phyloP scores from a whole-genome alignment of 2,329 filamentous ascomycete genomes.

The Exserohilum turcica region DNA sequence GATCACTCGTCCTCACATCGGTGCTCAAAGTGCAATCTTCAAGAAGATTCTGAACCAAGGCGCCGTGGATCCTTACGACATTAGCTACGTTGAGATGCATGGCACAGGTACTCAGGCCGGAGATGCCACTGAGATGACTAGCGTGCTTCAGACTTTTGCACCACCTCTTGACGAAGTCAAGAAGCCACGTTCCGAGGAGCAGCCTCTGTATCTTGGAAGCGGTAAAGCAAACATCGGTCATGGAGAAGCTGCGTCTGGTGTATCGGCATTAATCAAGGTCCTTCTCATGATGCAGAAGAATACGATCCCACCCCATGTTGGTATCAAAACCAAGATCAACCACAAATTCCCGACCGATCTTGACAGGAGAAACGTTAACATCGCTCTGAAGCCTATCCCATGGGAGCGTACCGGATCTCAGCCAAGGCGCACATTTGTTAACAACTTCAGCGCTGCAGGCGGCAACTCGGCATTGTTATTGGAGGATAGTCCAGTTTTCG shows the following conservation, averaged over 20 bases:
- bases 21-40: constrained; percentile 21
- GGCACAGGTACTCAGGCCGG: constrained; percentile 36
- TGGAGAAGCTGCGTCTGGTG: constrained; percentile 25
- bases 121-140: constrained; percentile 26
- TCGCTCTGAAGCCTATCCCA: constrained; percentile 58
- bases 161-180: neutral
- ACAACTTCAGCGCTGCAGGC: constrained; percentile 62
- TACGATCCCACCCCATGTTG: constrained; percentile 63
- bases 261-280: constrained; percentile 39
- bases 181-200: neutral
- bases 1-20: constrained; percentile 34
- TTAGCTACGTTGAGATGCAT: constrained; percentile 35
- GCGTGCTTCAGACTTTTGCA: constrained; percentile 18
- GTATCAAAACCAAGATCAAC: constrained; percentile 70
- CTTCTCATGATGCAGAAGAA: constrained; percentile 43
- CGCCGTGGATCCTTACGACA: constrained; percentile 40
- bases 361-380: constrained; percentile 62
- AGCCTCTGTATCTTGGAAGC: constrained; percentile 28
- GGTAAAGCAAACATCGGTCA: constrained; percentile 30
- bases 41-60: constrained; percentile 32
- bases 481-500: constrained; percentile 18
- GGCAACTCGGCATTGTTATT: constrained; percentile 57
- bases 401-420: constrained; percentile 38
- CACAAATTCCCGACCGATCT: constrained; percentile 64
- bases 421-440: constrained; percentile 54